Base-by-base conservation (phyloP, 352 stramenopile genomes). In the Hyaloperonospora arabidopsidis region DNA sequence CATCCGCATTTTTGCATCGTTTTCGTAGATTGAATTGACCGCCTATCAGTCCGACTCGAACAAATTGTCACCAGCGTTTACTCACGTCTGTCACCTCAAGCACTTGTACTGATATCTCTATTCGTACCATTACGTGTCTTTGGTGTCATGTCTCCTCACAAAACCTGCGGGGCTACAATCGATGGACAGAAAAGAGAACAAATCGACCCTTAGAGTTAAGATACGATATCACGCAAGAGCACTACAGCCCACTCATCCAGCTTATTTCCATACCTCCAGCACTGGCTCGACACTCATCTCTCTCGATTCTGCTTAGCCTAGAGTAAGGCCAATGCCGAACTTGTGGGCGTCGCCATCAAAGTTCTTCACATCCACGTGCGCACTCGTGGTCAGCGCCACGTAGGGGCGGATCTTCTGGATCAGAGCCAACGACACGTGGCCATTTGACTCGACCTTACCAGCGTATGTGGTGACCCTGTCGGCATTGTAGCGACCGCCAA, bases 351-450 rank as follows among this genome's bases (percentile, higher is more conserved):
- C 84, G 51, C 84, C 82, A 60, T 95, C 82, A 54, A 95, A 93
- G 78, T 95, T 93, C 84, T 95, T 95, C 54, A 83, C 84, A 63
- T 95, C 84, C 38, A 95, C 86, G 70, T 91, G 81, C 48, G 81
- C 81, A 50, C 76, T 89, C 32, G 83, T 93, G 55, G 82, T 86
- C 40, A 95, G 69, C 67, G 76, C 70, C 59, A 93, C 59, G 71
- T 88, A 91, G 34, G 82, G 80, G 49, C 80, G 81, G 35, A 95
- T 83, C 79, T 92, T 95, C 67, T 92, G 79, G 45, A 93, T 68
- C 45, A 88, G 70, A 51, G 81, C 80, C 50, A 95, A 65, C 49
- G 84, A 95, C 46, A 95, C 74, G 68, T 90, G 76, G 61, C 84
- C 84, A 57, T 93, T 79, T 55, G 84, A 92, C 63, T 93, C 79